Evolutionary conservation across 2,329 filamentous ascomycete genomes (phyloP).

Genomic region (Cryphonectria radicalis): DNA sequence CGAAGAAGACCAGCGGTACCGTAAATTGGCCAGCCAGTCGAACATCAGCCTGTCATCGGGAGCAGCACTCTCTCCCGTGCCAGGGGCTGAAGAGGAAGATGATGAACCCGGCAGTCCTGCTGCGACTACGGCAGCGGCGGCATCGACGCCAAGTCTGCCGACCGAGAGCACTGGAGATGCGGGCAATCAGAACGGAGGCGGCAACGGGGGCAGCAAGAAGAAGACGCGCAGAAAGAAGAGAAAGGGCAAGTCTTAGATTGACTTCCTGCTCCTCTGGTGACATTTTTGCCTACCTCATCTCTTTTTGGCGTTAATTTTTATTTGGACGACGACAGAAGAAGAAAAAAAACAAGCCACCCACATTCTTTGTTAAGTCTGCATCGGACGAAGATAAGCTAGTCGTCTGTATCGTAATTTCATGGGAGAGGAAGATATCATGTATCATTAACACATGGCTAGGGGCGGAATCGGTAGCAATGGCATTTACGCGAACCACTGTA

Average conservation of each 20-base stretch:
- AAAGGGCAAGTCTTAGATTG: slow-evolving; percentile 39
- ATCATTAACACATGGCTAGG: slow-evolving; percentile 1
- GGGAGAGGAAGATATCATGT: not conserved
- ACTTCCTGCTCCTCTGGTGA: slow-evolving; percentile 9
- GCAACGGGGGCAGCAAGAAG: slow-evolving; percentile 35
- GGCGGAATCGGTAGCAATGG: not conserved
- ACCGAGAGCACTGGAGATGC: slow-evolving; percentile 5
- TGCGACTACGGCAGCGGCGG: not conserved
- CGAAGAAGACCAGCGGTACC: slow-evolving; percentile 34
- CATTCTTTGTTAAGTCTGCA: not conserved
- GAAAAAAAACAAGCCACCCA: not conserved
- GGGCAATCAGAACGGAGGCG: slow-evolving; percentile 24
- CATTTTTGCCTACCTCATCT: not conserved
- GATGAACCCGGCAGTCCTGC: slow-evolving; percentile 13
- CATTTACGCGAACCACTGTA: not conserved
- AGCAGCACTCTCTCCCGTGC: slow-evolving; percentile 20
- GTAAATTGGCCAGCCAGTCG: slow-evolving; percentile 22
- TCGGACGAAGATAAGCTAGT: not conserved
- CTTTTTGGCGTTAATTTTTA: not conserved
- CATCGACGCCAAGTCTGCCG: slow-evolving; percentile 39
- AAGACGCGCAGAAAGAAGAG: slow-evolving; percentile 46
- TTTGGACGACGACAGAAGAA: not conserved
- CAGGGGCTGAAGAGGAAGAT: slow-evolving; percentile 28
- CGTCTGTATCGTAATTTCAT: not conserved
- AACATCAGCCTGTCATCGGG: slow-evolving; percentile 11